Conservation (phyloP, 164 flowering plant species). For the Hamamelis virginiana region DNA sequence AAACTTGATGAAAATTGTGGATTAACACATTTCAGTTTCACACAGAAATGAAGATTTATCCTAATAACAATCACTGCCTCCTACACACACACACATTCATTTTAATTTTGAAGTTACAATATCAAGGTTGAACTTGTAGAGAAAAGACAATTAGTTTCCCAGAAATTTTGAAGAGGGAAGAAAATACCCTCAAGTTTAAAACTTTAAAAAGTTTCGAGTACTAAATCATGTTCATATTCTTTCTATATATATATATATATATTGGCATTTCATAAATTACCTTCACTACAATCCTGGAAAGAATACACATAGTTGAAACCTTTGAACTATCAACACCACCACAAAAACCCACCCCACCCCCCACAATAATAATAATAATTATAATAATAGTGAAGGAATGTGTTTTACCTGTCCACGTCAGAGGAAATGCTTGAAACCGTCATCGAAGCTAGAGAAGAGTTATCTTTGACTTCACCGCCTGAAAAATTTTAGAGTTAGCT, state of each 20-base stretch:
- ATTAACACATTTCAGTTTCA: not conserved
- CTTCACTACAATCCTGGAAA: conserved; percentile 2
- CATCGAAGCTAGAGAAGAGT: conserved; percentile 43
- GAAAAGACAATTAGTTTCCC: not conserved
- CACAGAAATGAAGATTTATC: not conserved
- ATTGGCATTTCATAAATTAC: not conserved
- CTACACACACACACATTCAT: no score
- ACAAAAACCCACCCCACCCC: no score
- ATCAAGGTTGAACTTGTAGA: not conserved
- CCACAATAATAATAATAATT: not conserved
- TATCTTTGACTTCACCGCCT: conserved; percentile 76
- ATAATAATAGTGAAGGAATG: not conserved
- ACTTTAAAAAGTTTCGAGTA: not conserved
- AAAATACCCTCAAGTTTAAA: not conserved
- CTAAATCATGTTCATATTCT: not conserved
- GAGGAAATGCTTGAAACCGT: conserved; percentile 38
- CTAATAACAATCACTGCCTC: no score
- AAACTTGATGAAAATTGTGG: not conserved
- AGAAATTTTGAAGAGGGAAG: not conserved
- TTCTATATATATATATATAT: no score
- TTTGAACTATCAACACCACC: no score
- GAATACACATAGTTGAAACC: no score
- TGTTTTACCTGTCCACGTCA: conserved; percentile 62
- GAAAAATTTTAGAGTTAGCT: conserved; percentile 19
- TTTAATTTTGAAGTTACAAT: not conserved